A percentile compares a stretch with the other conserved stretches of the same genome.
These are phyloP conservation scores for Citrus maxima DNA, from an alignment of 345 rosid genomes.

Conservation along the genomic window DNA sequence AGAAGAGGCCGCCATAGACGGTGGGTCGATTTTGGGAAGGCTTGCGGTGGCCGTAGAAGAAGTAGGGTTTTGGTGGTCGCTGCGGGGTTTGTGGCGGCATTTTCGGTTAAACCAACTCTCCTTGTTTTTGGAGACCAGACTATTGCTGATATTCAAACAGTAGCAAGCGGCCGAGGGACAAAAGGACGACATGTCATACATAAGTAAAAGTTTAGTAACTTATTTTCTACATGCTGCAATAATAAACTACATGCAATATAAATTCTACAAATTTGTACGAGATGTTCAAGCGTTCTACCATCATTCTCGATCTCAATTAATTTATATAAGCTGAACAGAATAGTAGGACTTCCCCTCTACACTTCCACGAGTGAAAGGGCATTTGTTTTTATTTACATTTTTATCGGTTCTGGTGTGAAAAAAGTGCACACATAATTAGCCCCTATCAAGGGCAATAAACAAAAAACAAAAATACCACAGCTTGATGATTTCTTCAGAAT, in stretches of 20 bases:
- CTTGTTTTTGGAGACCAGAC: too few relatives aligned
- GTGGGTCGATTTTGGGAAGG: slow-evolving; percentile 80
- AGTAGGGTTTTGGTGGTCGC: slow-evolving; percentile 49
- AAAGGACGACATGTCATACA: too few relatives aligned
- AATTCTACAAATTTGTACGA: too few relatives aligned
- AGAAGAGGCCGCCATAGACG: slow-evolving; percentile 76
- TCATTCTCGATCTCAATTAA: too few relatives aligned
- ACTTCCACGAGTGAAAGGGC: not conserved
- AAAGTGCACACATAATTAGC: not conserved
- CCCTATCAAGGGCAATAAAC: not conserved
- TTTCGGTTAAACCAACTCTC: not conserved
- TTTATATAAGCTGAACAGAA: too few relatives aligned
- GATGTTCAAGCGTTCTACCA: too few relatives aligned
- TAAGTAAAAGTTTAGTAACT: too few relatives aligned
- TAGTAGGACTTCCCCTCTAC: not conserved
- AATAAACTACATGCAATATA: too few relatives aligned
- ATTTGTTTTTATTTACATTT: not conserved
- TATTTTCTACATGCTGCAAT: too few relatives aligned
- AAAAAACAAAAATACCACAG: not conserved
- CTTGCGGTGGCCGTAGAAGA: slow-evolving; percentile 79
- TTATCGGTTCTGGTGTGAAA: not conserved
- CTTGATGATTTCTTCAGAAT: not conserved
- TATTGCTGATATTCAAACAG: too few relatives aligned
- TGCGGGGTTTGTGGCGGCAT: slow-evolving; percentile 31
- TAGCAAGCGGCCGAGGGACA: too few relatives aligned